These are phyloP conservation scores for Fusarium coicis DNA, from an alignment of 2,329 filamentous ascomycete species.

Conservation along the genomic window DNA sequence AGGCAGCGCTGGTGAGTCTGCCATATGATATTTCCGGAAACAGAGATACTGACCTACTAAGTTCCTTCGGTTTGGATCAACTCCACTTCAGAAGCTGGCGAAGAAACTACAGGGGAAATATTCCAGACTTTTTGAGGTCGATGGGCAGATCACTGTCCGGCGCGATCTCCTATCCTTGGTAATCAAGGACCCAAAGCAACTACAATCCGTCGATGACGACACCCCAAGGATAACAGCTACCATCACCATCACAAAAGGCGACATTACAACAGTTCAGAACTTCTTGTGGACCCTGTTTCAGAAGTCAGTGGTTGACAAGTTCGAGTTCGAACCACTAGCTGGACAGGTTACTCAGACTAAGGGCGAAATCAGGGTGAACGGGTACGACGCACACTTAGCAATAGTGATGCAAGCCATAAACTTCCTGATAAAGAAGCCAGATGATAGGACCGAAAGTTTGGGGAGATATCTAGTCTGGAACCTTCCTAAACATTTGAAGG, in stretches of 20 bases:
- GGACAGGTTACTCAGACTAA: neutral
- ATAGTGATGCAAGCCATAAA: neutral
- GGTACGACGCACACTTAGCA: neutral
- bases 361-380: neutral
- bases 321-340: neutral
- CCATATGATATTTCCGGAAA: neutral
- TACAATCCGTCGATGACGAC: neutral
- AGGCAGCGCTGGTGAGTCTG: neutral
- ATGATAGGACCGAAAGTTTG: neutral
- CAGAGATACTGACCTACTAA: neutral
- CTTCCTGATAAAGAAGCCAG: neutral
- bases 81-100: neutral
- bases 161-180: neutral
- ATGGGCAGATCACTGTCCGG: neutral
- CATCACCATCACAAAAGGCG: neutral
- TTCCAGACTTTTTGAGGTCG: neutral
- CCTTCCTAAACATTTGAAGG: neutral
- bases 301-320: neutral
- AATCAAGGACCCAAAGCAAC: neutral
- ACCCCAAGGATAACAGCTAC: neutral
- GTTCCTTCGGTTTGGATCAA: neutral
- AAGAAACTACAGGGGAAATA: neutral
- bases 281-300: neutral
- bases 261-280: neutral
- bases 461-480: neutral